phyloP scores from a whole-genome alignment of 352 stramenopile species.

The Phytophthora citrophthora region DNA sequence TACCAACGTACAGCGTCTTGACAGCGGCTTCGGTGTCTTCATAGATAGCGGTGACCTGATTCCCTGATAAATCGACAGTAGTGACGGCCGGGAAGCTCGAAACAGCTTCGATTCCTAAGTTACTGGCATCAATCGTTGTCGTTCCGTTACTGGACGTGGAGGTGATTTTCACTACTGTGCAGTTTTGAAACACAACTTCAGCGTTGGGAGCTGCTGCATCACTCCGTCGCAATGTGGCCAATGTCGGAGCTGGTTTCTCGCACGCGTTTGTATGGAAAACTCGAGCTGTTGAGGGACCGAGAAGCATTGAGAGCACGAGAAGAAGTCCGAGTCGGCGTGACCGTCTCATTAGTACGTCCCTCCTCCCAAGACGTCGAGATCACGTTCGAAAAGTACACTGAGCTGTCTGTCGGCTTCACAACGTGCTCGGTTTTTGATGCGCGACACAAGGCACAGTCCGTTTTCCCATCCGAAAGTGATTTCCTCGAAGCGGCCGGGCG shows the following conservation, averaged over 20 bases:
- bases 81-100: conserved; percentile 40
- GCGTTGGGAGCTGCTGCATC: conserved; percentile 14
- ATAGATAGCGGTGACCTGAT: conserved; percentile 39
- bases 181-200: conserved; percentile 42
- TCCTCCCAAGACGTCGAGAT: conserved; percentile 10
- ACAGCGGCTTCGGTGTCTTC: conserved; percentile 28
- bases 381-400: conserved; percentile 34
- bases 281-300: conserved; percentile 4
- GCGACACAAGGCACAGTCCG: conserved; percentile 18
- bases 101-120: conserved; percentile 32
- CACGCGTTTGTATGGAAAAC: conserved; percentile 21
- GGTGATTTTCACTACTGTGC: conserved; percentile 33
- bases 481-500: conserved; percentile 8
- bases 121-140: conserved; percentile 32
- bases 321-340: conserved; percentile 18
- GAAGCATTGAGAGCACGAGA: conserved; percentile 9
- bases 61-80: conserved; percentile 30
- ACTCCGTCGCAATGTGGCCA: conserved; percentile 30
- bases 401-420: neutral
- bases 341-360: conserved; percentile 28
- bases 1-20: conserved; percentile 38
- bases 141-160: conserved; percentile 34
- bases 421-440: conserved; percentile 23
- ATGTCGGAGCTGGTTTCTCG: conserved; percentile 31
- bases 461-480: conserved; percentile 27